A percentile compares a stretch with the other conserved stretches of the same genome.
Conservation (phyloP, 805 yeast species). For the Kodamaea kakaduensis region DNA sequence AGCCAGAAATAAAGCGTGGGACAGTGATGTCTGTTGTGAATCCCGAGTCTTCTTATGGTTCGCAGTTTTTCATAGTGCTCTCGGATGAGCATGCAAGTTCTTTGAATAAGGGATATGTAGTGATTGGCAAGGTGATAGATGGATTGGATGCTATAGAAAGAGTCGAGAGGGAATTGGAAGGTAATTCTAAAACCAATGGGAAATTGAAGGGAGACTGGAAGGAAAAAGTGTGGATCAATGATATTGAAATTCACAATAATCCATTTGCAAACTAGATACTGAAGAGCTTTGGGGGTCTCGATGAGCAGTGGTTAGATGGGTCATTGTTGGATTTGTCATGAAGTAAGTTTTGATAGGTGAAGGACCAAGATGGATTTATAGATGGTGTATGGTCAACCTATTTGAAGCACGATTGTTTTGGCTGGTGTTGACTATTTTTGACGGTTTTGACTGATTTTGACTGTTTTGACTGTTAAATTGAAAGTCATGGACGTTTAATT, state of each 20-base stretch:
- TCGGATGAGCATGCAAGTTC: slow-evolving; percentile 11
- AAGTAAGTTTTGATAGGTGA: too few relatives aligned
- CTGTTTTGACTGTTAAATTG: too few relatives aligned
- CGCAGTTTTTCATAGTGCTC: slow-evolving; percentile 20
- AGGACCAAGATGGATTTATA: too few relatives aligned
- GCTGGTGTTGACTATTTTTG: too few relatives aligned
- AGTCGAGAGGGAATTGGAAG: slow-evolving; percentile 13
- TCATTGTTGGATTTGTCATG: too few relatives aligned
- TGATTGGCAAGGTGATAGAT: slow-evolving; percentile 17
- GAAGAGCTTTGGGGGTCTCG: neutral
- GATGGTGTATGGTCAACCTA: too few relatives aligned
- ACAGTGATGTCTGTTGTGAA: slow-evolving; percentile 13
- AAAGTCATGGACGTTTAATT: too few relatives aligned
- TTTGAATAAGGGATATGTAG: slow-evolving; percentile 12
- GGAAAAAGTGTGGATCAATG: slow-evolving; percentile 13
- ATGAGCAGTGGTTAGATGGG: too few relatives aligned
- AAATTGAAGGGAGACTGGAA: slow-evolving; percentile 18
- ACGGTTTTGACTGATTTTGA: too few relatives aligned
- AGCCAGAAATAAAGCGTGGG: slow-evolving; percentile 12
- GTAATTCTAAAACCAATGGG: slow-evolving; percentile 14
- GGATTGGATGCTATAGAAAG: slow-evolving; percentile 16
- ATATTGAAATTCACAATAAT: slow-evolving; percentile 15
- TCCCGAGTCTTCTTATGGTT: slow-evolving; percentile 13
- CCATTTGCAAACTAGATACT: slow-evolving; percentile 9
- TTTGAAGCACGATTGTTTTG: too few relatives aligned